Percentiles rank a stretch among this genome's conserved stretches.
These are phyloP conservation scores for Cercis canadensis DNA, from an alignment of 306 rosid genomes.

Conservation along the genomic window DNA sequence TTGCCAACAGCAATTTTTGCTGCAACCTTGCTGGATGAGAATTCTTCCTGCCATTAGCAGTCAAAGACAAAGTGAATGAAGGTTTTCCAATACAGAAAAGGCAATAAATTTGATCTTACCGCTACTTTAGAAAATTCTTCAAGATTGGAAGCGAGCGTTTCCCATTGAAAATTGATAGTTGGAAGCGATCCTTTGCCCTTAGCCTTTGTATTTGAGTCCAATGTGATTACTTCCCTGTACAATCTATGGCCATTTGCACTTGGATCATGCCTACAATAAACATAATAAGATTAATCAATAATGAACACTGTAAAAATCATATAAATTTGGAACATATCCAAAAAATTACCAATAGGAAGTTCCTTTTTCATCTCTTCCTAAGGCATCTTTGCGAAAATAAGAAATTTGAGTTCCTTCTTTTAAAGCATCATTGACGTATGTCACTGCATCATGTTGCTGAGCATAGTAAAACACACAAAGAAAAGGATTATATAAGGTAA, in stretches of 20 bases:
- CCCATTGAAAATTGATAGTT: conserved; percentile 63
- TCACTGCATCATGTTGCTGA: conserved; percentile 81
- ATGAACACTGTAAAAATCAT: conserved; percentile 8
- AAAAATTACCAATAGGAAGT: conserved; percentile 71
- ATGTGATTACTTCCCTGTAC: conserved; percentile 59
- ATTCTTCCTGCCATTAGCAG: conserved; percentile 67
- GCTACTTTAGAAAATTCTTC: conserved; percentile 68
- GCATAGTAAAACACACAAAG: conserved; percentile 36
- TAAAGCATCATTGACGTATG: conserved; percentile 69
- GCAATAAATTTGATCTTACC: conserved; percentile 51
- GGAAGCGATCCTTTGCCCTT: conserved; percentile 51
- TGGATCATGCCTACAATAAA: conserved; percentile 79
- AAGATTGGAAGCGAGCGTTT: conserved; percentile 79
- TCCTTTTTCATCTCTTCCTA: conserved; percentile 66
- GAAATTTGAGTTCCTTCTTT: conserved; percentile 76
- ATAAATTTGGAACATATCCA: conserved; percentile 10
- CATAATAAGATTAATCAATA: conserved; percentile 31
- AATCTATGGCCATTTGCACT: conserved; percentile 66
- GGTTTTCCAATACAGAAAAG: conserved; percentile 7
- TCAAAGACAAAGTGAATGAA: conserved; percentile 24
- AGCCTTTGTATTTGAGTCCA: conserved; percentile 48
- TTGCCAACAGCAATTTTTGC: conserved; percentile 54
- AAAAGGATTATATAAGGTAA: conserved; percentile 4
- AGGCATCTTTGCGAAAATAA: conserved; percentile 66
- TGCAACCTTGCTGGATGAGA: conserved; percentile 57